Evolutionary conservation across 2,329 filamentous ascomycete species (phyloP).

Genomic region (Calcarisporium arbuscula): DNA sequence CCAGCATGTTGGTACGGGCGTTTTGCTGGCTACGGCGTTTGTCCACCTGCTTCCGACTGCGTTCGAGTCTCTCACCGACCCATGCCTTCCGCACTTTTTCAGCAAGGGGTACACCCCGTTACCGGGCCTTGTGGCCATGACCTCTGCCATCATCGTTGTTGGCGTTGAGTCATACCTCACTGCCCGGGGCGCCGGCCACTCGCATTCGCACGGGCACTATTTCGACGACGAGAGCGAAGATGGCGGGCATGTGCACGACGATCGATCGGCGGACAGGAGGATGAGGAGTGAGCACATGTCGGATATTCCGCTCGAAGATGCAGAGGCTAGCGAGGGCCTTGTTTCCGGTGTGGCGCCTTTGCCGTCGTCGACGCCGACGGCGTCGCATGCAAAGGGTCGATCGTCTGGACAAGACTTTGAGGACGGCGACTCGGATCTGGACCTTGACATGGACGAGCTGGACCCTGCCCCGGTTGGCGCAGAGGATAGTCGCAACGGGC

Average conservation of each 20-base stretch:
- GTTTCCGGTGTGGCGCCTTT: constrained; percentile 54
- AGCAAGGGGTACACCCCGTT: constrained; percentile 72
- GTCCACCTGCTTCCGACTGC: constrained; percentile 68
- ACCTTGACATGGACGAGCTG: constrained; percentile 56
- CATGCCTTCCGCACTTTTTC: constrained; percentile 73
- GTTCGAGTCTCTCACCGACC: constrained; percentile 59
- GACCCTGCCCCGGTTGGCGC: constrained; percentile 35
- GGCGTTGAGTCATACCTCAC: constrained; percentile 86
- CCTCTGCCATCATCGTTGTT: constrained; percentile 75
- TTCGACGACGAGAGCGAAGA: constrained; percentile 45
- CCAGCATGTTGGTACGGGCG: constrained; percentile 74
- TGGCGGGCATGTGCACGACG: constrained; percentile 19
- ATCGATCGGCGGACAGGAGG: constrained; percentile 33
- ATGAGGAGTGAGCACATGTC: constrained; percentile 33
- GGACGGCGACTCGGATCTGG: constrained; percentile 49
- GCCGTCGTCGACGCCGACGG: constrained; percentile 44
- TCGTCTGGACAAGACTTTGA: constrained; percentile 26
- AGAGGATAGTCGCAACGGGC: constrained; percentile 18
- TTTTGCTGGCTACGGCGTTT: constrained; percentile 80
- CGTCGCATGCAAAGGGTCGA: constrained; percentile 16
- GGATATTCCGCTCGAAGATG: constrained; percentile 44
- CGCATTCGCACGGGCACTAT: constrained; percentile 47
- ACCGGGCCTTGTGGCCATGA: constrained; percentile 76
- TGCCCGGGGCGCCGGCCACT: constrained; percentile 57
- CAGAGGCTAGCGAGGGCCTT: constrained; percentile 47